Conservation (phyloP, 805 yeast species). For the Metschnikowia vanudenii region DNA sequence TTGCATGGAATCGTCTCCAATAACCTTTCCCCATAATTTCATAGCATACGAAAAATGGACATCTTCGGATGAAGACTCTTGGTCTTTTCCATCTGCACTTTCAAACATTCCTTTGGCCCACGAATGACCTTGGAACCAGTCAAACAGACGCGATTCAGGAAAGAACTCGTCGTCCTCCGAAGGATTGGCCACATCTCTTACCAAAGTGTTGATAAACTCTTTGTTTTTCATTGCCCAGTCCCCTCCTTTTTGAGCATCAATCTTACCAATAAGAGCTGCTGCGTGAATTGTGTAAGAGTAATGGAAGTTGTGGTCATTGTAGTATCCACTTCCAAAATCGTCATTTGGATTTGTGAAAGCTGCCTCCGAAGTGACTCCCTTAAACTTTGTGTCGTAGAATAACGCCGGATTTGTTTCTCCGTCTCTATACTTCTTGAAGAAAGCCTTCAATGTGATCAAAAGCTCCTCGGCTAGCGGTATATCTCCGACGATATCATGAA, state of each 20-base stretch:
- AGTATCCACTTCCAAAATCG: slow-evolving; percentile 72
- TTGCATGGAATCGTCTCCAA: slow-evolving; percentile 52
- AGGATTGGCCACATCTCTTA: slow-evolving; percentile 71
- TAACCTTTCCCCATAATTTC: slow-evolving; percentile 65
- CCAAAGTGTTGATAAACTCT: slow-evolving; percentile 58
- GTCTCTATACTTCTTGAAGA: slow-evolving; percentile 39
- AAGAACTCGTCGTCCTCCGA: slow-evolving; percentile 49
- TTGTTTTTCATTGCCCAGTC: slow-evolving; percentile 48
- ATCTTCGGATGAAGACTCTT: slow-evolving; percentile 72
- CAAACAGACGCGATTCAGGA: slow-evolving; percentile 66
- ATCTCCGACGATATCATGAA: slow-evolving; percentile 48
- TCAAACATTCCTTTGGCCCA: slow-evolving; percentile 71
- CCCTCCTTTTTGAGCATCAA: slow-evolving; percentile 60
- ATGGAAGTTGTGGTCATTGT: slow-evolving; percentile 87
- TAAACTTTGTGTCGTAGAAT: slow-evolving; percentile 53
- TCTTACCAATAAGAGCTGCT: slow-evolving; percentile 73
- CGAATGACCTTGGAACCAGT: slow-evolving; percentile 72
- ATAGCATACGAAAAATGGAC: slow-evolving; percentile 66
- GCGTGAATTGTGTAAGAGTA: slow-evolving; percentile 82
- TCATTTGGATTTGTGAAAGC: neutral
- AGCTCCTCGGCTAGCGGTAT: slow-evolving; percentile 36
- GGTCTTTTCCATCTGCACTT: slow-evolving; percentile 67
- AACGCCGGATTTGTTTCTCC: slow-evolving; percentile 51
- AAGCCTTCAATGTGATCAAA: slow-evolving; percentile 38
- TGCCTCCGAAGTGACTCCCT: slow-evolving; percentile 56